Evolutionary conservation across 2,329 filamentous ascomycete genomes (phyloP).

Genomic region (Cladosporium halotolerans): DNA sequence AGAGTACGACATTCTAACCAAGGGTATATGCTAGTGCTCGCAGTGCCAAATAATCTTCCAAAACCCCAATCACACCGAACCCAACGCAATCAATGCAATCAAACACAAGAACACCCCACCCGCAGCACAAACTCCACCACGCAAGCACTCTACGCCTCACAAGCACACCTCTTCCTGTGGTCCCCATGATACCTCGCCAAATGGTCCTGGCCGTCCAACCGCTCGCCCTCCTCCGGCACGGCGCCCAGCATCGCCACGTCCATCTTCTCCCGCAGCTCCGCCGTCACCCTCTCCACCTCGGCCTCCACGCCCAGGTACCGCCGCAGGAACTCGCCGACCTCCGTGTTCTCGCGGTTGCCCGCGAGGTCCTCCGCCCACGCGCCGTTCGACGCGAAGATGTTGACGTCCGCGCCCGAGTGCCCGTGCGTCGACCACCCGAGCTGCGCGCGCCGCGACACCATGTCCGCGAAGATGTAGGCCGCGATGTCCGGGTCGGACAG

Average conservation of each 20-base stretch:
- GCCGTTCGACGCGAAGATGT: constrained; percentile 80
- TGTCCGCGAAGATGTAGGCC: constrained; percentile 65
- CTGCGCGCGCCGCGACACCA: constrained; percentile 81
- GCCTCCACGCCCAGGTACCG: constrained; percentile 76
- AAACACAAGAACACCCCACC: too few relatives aligned
- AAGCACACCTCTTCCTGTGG: constrained; percentile 19
- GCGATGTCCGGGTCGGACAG: constrained; percentile 52
- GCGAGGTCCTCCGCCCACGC: constrained; percentile 56
- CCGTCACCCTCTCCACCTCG: constrained; percentile 70
- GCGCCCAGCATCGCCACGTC: constrained; percentile 40
- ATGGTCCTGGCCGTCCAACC: constrained; percentile 43
- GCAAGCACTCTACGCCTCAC: constrained; percentile 16
- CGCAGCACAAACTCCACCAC: background rate
- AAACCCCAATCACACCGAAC: too few relatives aligned
- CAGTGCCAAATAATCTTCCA: too few relatives aligned
- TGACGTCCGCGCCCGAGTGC: constrained; percentile 84
- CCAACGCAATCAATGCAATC: too few relatives aligned
- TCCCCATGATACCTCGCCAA: constrained; percentile 31
- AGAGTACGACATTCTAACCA: too few relatives aligned
- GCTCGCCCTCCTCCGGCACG: constrained; percentile 35
- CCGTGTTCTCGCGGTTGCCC: constrained; percentile 93
- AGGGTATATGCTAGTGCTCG: too few relatives aligned
- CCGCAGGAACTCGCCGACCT: constrained; percentile 75
- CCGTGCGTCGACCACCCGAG: constrained; percentile 93
- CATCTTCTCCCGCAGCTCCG: constrained; percentile 60